These are phyloP conservation scores for Thalia dealbata DNA, from an alignment of 176 grass and related monocot species.

Conservation along the genomic window DNA sequence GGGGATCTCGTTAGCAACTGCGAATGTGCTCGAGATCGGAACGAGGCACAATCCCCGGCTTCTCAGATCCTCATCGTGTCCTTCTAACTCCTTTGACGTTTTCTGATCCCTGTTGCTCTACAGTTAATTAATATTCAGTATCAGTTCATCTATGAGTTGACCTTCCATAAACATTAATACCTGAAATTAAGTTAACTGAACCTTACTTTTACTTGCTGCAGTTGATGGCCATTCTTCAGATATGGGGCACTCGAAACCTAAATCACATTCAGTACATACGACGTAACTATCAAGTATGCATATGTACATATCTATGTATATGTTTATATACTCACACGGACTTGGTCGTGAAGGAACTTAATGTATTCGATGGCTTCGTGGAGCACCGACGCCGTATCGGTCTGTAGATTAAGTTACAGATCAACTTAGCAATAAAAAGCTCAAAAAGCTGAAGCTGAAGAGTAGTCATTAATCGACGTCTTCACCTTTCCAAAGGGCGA, in stretches of 20 bases:
- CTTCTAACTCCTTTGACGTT: conserved; percentile 29
- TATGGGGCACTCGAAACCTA: conserved; percentile 78
- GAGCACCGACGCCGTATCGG: conserved; percentile 94
- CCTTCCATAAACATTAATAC: no score
- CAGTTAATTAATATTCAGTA: not conserved
- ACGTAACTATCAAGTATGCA: no score
- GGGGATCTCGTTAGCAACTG: conserved; percentile 37
- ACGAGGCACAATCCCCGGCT: conserved; percentile 75
- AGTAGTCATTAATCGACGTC: no score
- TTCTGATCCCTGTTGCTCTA: conserved; percentile 31
- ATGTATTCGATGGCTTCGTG: conserved; percentile 94
- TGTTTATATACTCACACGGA: conserved; percentile 41
- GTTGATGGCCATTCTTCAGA: conserved; percentile 32
- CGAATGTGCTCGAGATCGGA: conserved; percentile 62
- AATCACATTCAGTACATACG: not conserved
- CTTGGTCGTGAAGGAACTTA: conserved; percentile 84
- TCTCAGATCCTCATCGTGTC: conserved; percentile 39
- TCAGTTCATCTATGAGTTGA: no score
- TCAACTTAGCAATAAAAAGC: not conserved
- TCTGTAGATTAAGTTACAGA: conserved; percentile 25
- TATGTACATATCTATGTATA: not conserved
- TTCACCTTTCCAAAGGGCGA: conserved; percentile 98
- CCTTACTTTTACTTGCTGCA: conserved; percentile 44
- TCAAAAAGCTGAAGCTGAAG: not conserved
- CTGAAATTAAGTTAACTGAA: no score